Conservation (phyloP, 768 basidiomycete species). For the Amanita thiersii region DNA sequence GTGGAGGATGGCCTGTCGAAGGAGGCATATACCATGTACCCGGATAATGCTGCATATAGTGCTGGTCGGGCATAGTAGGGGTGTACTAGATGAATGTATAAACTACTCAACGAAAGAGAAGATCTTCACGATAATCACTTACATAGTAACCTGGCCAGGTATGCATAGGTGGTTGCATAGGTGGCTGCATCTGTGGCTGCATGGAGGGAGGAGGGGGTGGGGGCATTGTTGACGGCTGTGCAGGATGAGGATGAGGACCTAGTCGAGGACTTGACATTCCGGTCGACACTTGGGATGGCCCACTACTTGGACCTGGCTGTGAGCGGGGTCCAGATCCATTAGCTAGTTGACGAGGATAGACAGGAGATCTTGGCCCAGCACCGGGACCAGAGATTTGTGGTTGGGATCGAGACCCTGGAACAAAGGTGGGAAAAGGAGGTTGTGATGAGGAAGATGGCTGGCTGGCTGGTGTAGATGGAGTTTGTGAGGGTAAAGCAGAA, state of each 20-base stretch:
- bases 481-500: constrained; percentile 44
- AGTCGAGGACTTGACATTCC: constrained; percentile 65
- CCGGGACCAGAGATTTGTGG: constrained; percentile 37
- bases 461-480: constrained; percentile 26
- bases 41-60: constrained; percentile 31
- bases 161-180: constrained; percentile 29
- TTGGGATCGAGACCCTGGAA: constrained; percentile 38
- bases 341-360: constrained; percentile 50
- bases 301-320: constrained; percentile 49
- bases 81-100: constrained; percentile 8
- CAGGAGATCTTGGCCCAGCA: constrained; percentile 54
- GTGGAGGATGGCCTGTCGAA: constrained; percentile 28
- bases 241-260: constrained; percentile 48
- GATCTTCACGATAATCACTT: constrained; percentile 23
- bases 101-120: constrained; percentile 2
- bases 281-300: constrained; percentile 38
- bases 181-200: constrained; percentile 30
- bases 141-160: constrained; percentile 52
- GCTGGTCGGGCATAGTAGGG: constrained; percentile 31
- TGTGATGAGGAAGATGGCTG: constrained; percentile 34
- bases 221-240: constrained; percentile 44
- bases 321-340: constrained; percentile 55
- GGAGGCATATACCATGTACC: constrained; percentile 31
- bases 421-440: constrained; percentile 35
- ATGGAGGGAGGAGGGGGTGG: constrained; percentile 26